Conservation (phyloP, 192 early-diverging fungal genomes). For the Mycoemilia scoparia region DNA sequence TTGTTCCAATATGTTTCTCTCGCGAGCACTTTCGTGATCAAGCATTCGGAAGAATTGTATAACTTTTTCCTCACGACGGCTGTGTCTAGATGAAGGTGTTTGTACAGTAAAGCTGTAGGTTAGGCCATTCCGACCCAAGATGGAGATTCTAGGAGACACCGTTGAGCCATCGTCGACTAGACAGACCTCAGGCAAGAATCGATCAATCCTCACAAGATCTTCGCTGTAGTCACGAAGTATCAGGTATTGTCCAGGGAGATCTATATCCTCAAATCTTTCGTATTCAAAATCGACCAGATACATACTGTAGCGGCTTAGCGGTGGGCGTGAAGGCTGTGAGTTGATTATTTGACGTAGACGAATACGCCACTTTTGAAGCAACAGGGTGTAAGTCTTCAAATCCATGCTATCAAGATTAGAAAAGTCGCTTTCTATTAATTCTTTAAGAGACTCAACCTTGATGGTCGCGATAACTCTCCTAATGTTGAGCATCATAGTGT, state of each 20-base stretch:
- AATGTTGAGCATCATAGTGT: constrained; percentile 42
- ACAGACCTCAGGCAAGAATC: constrained; percentile 84
- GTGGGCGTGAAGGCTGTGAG: constrained; percentile 57
- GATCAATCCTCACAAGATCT: constrained; percentile 88
- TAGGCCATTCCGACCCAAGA: constrained; percentile 82
- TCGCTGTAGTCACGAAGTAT: constrained; percentile 61
- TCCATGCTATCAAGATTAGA: constrained; percentile 65
- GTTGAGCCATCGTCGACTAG: constrained; percentile 54
- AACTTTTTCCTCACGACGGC: constrained; percentile 87
- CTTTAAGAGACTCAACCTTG: constrained; percentile 37
- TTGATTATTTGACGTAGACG: constrained; percentile 76
- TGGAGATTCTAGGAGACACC: constrained; percentile 60
- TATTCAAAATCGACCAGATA: constrained; percentile 97
- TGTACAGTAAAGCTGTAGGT: constrained; percentile 85
- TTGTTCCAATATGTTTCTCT: constrained; percentile 52
- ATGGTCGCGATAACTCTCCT: constrained; percentile 78
- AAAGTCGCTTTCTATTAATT: constrained; percentile 84
- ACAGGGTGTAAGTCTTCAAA: constrained; percentile 62
- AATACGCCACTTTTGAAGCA: constrained; percentile 84
- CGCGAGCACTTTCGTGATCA: constrained; percentile 62
- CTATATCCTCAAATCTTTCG: constrained; percentile 97
- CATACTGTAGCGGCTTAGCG: constrained; percentile 73
- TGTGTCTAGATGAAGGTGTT: constrained; percentile 74
- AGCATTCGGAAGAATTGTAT: constrained; percentile 87
- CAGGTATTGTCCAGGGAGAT: constrained; percentile 94